These are phyloP conservation scores for Trichoderma parareesei DNA, from an alignment of 495 filamentous ascomycete species.

Conservation along the genomic window DNA sequence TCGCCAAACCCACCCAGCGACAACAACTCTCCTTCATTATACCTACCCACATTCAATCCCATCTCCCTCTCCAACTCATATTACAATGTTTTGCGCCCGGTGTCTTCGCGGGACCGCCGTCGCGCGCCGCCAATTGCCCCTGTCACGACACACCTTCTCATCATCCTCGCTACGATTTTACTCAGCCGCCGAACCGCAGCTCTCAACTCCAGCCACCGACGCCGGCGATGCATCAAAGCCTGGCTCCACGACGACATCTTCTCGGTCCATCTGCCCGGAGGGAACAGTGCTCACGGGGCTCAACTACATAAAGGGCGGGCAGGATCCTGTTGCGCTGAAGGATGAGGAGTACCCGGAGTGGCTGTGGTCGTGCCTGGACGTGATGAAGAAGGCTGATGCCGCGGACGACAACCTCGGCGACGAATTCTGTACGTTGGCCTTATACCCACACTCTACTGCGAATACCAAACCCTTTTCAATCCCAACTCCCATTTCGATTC, in stretches of 20 bases:
- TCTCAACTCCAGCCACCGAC: constrained; percentile 26
- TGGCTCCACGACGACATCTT: constrained; percentile 12
- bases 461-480: not conserved
- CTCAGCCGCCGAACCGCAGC: constrained; percentile 15
- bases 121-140: not conserved
- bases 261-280: constrained; percentile 46
- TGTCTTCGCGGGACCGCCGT: constrained; percentile 24
- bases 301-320: constrained; percentile 72
- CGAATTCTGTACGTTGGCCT: constrained; percentile 59
- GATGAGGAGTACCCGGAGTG: constrained; percentile 86
- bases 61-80: not conserved
- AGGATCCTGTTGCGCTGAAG: constrained; percentile 63
- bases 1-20: constrained; percentile 8
- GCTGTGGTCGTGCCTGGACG: constrained; percentile 73
- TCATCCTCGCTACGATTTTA: constrained; percentile 7
- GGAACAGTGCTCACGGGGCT: constrained; percentile 72
- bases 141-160: constrained; percentile 13
- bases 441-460: not conserved
- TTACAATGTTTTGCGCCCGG: constrained; percentile 39
- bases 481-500: not conserved
- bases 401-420: constrained; percentile 45
- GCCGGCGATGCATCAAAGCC: constrained; percentile 18
- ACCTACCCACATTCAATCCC: not conserved
- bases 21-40: not conserved
- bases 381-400: constrained; percentile 35